Base-by-base conservation (phyloP, 2,329 filamentous ascomycete species). In the Cercospora berteroae region DNA sequence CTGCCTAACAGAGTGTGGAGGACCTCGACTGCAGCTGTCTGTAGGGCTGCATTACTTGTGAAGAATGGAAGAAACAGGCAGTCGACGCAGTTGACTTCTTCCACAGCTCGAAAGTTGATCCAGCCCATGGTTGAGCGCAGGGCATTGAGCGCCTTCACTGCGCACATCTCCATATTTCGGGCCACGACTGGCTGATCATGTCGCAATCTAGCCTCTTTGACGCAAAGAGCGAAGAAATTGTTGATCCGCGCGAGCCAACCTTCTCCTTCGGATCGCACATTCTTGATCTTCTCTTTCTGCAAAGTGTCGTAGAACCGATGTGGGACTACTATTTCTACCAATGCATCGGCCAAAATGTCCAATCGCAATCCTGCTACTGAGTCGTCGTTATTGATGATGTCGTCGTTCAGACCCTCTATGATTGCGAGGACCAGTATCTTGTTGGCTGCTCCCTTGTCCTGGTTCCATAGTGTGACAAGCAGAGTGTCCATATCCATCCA, bases 401-500 rank as follows among this genome's bases (percentile, higher is more conserved):
- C 95, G 73, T 98, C 95, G 2, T 94, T 96, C 36, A 99, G 84
- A 18, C 90, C 94, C 81, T 98, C 95, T 60, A 99, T 85, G 55
- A 98, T 87, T 67, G 90, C 90, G 36, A 99, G 85, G 33, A 97
- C 94, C 64, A 98, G 87, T 77, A 95, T 91, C 79, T 96, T 95
- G 78, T 93, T 89, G 57, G 85, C 83, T 36, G 86, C 77, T 63
- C 76, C 76, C 63, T 77, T 76, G 56, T 75, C 74, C 57, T 73
- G 82, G 27, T 83, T 82, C 95, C 95, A 99, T 20, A 98, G 84
- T 74, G 88, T 86, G 55, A 94, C 87, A 64, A 99, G 85, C 76
- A 91, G 85, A 70, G 88, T 82, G 78, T 99, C 96, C 94, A 99
- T 97, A 76, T 96, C 89, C 83, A 91, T 89, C 95, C 96, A 99